Percentiles rank a stretch among this genome's conserved stretches.
These are phyloP conservation scores for Pythium brachiatum DNA, from an alignment of 352 stramenopile genomes.

Conservation along the genomic window DNA sequence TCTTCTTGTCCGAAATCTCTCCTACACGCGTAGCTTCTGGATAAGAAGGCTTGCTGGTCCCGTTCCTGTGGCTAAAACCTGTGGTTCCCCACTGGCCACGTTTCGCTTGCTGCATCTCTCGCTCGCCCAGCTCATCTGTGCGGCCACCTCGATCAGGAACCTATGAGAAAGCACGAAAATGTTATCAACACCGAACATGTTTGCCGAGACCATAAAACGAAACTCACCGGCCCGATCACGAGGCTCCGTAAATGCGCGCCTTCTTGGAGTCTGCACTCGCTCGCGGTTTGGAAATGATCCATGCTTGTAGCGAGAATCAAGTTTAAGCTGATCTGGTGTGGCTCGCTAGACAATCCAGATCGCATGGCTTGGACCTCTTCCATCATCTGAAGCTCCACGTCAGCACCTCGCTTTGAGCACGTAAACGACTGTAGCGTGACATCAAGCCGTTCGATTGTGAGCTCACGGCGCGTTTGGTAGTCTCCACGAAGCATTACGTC, in stretches of 20 bases:
- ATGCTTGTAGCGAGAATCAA: not conserved
- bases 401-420: not conserved
- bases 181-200: too few species aligned
- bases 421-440: not conserved
- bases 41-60: not conserved
- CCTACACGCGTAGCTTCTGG: too few species aligned
- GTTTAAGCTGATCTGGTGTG: not conserved
- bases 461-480: not conserved
- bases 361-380: not conserved
- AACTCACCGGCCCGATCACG: not conserved
- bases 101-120: slow-evolving; percentile 1
- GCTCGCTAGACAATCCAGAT: not conserved
- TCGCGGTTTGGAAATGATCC: not conserved
- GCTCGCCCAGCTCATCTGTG: not conserved
- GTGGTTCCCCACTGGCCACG: not conserved
- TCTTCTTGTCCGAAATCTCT: too few species aligned
- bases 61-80: not conserved
- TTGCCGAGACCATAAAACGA: not conserved
- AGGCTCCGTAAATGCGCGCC: not conserved
- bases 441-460: not conserved
- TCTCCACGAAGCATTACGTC: not conserved
- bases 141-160: not conserved
- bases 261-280: not conserved
- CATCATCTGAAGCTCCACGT: not conserved
- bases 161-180: too few species aligned